A percentile compares a stretch with the other conserved stretches of the same genome.
Evolutionary conservation across 2,329 filamentous ascomycete species (phyloP).

Genomic region (Truncatella angustata): DNA sequence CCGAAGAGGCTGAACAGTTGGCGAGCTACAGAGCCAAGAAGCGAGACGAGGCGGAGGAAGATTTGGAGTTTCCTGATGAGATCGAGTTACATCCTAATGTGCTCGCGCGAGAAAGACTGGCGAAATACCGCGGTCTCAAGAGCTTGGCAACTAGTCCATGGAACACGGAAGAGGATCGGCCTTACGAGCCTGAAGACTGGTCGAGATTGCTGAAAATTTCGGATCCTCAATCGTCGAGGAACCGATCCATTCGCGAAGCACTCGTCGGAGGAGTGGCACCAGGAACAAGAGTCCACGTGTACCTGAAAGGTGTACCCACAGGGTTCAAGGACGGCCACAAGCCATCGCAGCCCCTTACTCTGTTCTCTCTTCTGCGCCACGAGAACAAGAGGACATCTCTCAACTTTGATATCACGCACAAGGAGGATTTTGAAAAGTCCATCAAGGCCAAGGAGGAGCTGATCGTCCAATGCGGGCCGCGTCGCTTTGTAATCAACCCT

Average conservation of each 20-base stretch:
- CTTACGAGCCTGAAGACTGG: slow-evolving; percentile 90
- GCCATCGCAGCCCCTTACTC: slow-evolving; percentile 60
- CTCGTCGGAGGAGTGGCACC: slow-evolving; percentile 83
- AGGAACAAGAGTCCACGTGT: slow-evolving; percentile 78
- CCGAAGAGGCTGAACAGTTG: slow-evolving; percentile 73
- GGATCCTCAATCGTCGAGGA: slow-evolving; percentile 86
- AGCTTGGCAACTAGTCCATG: slow-evolving; percentile 83
- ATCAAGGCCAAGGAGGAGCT: slow-evolving; percentile 91
- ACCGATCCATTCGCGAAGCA: slow-evolving; percentile 74
- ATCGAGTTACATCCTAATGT: slow-evolving; percentile 91
- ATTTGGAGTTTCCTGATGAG: slow-evolving; percentile 95
- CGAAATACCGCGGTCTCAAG: slow-evolving; percentile 88
- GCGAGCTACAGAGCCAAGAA: slow-evolving; percentile 78
- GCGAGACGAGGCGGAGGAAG: slow-evolving; percentile 79
- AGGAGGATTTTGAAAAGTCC: slow-evolving; percentile 70
- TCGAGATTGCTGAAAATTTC: slow-evolving; percentile 77
- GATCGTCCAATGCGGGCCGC: slow-evolving; percentile 85
- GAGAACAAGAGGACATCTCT: slow-evolving; percentile 91
- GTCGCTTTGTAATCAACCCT: slow-evolving; percentile 83
- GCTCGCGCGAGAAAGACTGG: slow-evolving; percentile 78
- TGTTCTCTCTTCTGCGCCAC: slow-evolving; percentile 88
- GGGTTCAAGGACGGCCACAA: slow-evolving; percentile 46
- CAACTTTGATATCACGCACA: slow-evolving; percentile 87
- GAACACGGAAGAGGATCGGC: slow-evolving; percentile 83
- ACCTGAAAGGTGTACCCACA: slow-evolving; percentile 57